Base-by-base conservation (phyloP, 345 rosid genomes). In the Moringa oleifera region DNA sequence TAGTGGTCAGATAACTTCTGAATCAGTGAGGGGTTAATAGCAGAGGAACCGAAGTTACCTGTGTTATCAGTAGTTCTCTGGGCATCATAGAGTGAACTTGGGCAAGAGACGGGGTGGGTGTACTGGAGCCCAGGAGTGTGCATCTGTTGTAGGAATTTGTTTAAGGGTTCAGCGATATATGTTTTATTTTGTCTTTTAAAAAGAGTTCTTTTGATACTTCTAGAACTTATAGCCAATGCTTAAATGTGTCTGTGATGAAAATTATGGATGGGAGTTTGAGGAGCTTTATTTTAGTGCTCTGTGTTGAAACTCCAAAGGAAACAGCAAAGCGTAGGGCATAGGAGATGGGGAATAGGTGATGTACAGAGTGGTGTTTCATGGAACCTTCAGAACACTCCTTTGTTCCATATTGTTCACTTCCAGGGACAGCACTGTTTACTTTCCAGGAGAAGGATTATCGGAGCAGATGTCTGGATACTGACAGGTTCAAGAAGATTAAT, bases 201-300 rank as follows among this genome's bases (percentile, higher is more conserved):
- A n/a, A n/a, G n/a, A n/a, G n/a, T 36, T 20, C 41, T 8, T 23
- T 20, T 49, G 23, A 54, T 57, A 49, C 19, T 52, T 41, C 18
- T 23, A 6, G 58, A 69, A 70, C 17, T 20, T 50, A 23, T 71
- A 37, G 50, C 62, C 52, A 62, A 21, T 64, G 73, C 70, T 73
- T 69, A 47, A 58, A 58, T 68, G 68, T 85, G 86, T 82, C 65
- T 67, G 66, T 68, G 76, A 71, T 74, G 69, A 67, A 69, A 59
- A 62, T 59, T 65, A 64, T 58, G 55, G 65, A 70, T 73, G 73
- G 90, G 84, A 72, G 80, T 81, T 73, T 62, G 78, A 73, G 80
- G 86, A 79, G 85, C 81, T 76, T 69, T 82, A 68, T 77, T 81
- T 80, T 75, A 81, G 59, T 80, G 85, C 85, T 77, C 87, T 76